A percentile compares a stretch with the other conserved stretches of the same genome.
Conservation (phyloP, 768 basidiomycete genomes). For the Mycena alexandri region DNA sequence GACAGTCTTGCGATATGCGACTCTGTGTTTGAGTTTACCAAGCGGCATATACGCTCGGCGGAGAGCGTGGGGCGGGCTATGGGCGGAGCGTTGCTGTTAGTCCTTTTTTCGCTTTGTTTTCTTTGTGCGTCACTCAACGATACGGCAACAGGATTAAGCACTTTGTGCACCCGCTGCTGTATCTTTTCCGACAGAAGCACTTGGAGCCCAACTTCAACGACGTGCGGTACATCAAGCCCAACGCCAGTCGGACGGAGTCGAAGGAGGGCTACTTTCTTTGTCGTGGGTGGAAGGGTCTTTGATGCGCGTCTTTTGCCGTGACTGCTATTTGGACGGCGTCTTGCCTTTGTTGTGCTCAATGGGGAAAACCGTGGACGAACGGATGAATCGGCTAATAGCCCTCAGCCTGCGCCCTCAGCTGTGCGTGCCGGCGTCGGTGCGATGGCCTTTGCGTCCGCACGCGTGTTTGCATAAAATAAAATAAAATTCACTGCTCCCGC, state of each 20-base stretch:
- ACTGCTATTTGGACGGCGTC: too few relatives aligned
- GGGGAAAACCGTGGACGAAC: too few relatives aligned
- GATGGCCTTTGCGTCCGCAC: too few relatives aligned
- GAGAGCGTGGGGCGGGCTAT: constrained; percentile 54
- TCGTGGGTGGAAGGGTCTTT: constrained; percentile 68
- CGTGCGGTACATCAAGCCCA: constrained; percentile 83
- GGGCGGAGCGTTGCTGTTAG: constrained; percentile 73
- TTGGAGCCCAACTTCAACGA: constrained; percentile 74
- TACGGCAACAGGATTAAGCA: constrained; percentile 76
- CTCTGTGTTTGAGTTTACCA: constrained; percentile 79
- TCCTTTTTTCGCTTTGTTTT: constrained; percentile 15
- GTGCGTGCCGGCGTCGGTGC: too few relatives aligned
- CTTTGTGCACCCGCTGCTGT: constrained; percentile 80
- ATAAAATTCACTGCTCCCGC: too few relatives aligned
- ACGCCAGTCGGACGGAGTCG: constrained; percentile 82
- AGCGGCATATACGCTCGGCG: constrained; percentile 62
- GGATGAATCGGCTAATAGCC: too few relatives aligned
- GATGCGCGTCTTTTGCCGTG: not conserved
- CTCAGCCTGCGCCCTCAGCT: too few relatives aligned
- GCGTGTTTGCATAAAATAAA: too few relatives aligned
- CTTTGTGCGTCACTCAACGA: too few relatives aligned
- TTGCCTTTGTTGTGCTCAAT: too few relatives aligned
- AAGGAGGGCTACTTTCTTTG: constrained; percentile 92
- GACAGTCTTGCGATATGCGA: constrained; percentile 79
- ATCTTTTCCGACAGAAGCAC: constrained; percentile 70